Conservation (phyloP, 148 eudicot species). For the Rhododendron williamsianum region DNA sequence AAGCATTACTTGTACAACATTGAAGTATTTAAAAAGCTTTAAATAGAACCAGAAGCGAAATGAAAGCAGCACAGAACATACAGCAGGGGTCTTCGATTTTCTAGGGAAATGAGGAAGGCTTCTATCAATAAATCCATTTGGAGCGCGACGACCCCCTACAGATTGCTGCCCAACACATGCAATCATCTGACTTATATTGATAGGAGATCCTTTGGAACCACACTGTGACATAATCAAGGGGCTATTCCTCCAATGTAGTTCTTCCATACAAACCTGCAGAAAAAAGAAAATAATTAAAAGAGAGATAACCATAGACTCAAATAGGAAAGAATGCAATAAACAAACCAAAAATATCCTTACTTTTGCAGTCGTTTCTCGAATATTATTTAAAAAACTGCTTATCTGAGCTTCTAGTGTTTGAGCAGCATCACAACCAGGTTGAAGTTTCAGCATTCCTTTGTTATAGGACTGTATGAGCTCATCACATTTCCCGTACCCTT, state of each 20-base stretch:
- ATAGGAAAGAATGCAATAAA: background rate
- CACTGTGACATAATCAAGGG: slow-evolving; percentile 94
- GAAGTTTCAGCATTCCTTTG: slow-evolving; percentile 52
- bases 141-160: slow-evolving; percentile 92
- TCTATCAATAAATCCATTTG: slow-evolving; percentile 87
- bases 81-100: slow-evolving; percentile 65
- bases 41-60: background rate
- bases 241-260: slow-evolving; percentile 90
- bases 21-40: background rate
- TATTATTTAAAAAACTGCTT: slow-evolving; percentile 48
- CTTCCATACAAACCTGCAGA: slow-evolving; percentile 64
- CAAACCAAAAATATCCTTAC: slow-evolving; percentile 23
- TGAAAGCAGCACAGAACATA: slow-evolving; percentile 30
- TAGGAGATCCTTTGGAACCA: slow-evolving; percentile 95
- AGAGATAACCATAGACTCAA: background rate
- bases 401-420: slow-evolving; percentile 77
- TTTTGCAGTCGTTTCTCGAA: slow-evolving; percentile 68
- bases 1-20: background rate
- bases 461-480: slow-evolving; percentile 42
- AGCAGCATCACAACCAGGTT: slow-evolving; percentile 84
- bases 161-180: slow-evolving; percentile 99
- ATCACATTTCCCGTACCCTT: slow-evolving; percentile 52
- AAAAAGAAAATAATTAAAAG: slow-evolving; percentile 11
- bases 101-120: slow-evolving; percentile 86
- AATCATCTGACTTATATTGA: slow-evolving; percentile 97